A percentile compares a stretch with the other conserved stretches of the same genome.
Conservation (phyloP, 129 eudicot species). For the Ambrosia artemisiifolia region DNA sequence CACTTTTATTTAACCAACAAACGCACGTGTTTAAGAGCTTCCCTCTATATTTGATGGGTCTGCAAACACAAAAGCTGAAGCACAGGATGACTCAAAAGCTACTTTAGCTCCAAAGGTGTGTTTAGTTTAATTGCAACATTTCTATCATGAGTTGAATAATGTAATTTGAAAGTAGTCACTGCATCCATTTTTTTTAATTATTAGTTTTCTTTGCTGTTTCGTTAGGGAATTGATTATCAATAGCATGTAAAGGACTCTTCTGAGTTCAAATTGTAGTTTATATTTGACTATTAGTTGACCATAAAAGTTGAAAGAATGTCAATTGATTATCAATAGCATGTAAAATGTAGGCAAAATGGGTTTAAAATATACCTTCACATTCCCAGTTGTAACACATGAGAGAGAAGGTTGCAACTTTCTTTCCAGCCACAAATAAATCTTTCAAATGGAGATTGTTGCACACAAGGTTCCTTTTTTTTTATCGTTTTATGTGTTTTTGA, state of each 20-base stretch:
- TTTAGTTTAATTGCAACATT: conserved; percentile 1
- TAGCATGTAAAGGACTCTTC: conserved; percentile 5
- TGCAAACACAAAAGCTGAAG: conserved; percentile 58
- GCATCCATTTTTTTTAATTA: neutral
- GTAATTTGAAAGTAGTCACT: neutral
- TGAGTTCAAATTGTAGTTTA: neutral
- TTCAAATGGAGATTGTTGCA: too few species aligned
- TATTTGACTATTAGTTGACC: neutral
- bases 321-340: too few species aligned
- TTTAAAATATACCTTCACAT: too few species aligned
- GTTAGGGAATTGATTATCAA: neutral
- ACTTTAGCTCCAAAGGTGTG: conserved; percentile 92
- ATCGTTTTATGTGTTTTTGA: too few species aligned
- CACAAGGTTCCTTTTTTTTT: too few species aligned
- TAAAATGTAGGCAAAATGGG: too few species aligned
- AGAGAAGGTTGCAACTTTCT: too few species aligned
- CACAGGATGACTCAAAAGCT: conserved; percentile 83
- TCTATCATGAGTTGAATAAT: neutral
- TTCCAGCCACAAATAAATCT: too few species aligned
- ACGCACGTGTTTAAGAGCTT: conserved; percentile 80
- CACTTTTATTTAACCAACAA: too few species aligned
- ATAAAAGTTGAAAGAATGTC: neutral
- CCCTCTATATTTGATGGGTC: conserved; percentile 90
- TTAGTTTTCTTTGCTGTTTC: neutral
- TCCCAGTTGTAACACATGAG: too few species aligned